Evolutionary conservation across 2,329 filamentous ascomycete genomes (phyloP).

Genomic region (Lizonia empirigonia): DNA sequence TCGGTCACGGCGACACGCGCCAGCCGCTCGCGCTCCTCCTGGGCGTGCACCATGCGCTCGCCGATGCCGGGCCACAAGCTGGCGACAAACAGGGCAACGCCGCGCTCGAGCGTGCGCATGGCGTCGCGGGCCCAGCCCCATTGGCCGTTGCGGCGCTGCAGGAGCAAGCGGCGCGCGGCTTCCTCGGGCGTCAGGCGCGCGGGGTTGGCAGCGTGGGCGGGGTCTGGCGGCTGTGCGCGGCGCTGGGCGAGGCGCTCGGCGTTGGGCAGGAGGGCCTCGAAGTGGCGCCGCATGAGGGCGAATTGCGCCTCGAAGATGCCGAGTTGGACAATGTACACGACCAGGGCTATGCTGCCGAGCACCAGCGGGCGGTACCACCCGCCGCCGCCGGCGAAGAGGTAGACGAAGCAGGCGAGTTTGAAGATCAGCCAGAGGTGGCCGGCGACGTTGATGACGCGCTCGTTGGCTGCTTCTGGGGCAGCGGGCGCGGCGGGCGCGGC

Average conservation of each 20-base stretch:
- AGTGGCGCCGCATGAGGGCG: conserved; percentile 49
- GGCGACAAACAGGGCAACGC: conserved; percentile 65
- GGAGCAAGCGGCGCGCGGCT: conserved; percentile 49
- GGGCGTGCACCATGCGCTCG: conserved; percentile 63
- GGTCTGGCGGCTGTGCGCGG: too few relatives aligned
- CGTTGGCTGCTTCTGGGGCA: conserved; percentile 28
- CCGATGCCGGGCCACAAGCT: conserved; percentile 67
- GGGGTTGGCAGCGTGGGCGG: too few relatives aligned
- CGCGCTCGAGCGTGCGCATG: conserved; percentile 59
- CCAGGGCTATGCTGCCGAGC: conserved; percentile 46
- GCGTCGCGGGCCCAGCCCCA: conserved; percentile 40
- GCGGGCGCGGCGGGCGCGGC: conserved; percentile 19
- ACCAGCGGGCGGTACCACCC: conserved; percentile 51
- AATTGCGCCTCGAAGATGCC: conserved; percentile 52
- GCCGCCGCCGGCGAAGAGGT: conserved; percentile 58
- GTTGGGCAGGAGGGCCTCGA: conserved; percentile 50
- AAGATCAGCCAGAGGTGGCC: conserved; percentile 62
- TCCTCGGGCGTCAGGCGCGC: conserved; percentile 50
- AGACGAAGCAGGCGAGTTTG: conserved; percentile 63
- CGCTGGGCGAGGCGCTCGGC: conserved; percentile 26
- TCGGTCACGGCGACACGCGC: conserved; percentile 40
- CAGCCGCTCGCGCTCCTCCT: conserved; percentile 54
- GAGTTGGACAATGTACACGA: conserved; percentile 51
- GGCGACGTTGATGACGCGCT: conserved; percentile 34
- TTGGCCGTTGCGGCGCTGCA: conserved; percentile 40